These are phyloP conservation scores for Glycine tomentella DNA, from an alignment of 306 rosid species.

Conservation along the genomic window DNA sequence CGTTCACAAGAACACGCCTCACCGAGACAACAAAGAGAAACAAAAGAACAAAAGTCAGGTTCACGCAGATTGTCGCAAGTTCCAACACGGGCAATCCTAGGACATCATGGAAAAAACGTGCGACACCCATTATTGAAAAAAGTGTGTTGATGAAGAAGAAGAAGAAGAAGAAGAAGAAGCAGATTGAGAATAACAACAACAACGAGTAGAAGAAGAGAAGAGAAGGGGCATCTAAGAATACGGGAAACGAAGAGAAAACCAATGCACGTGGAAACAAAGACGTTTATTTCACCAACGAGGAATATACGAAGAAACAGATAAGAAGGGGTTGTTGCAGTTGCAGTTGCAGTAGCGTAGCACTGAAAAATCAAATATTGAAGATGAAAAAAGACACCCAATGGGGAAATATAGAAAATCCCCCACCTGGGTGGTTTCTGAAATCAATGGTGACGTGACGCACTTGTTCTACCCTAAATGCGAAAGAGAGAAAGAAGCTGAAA, in stretches of 20 bases:
- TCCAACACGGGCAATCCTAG: slow-evolving; percentile 73
- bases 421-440: slow-evolving; percentile 47
- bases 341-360: too few relatives aligned
- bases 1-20: slow-evolving; percentile 54
- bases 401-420: slow-evolving; percentile 43
- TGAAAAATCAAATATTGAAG: slow-evolving; percentile 47
- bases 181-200: slow-evolving; percentile 37
- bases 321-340: neutral
- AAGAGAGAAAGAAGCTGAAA: neutral
- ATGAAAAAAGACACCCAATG: slow-evolving; percentile 26
- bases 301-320: neutral
- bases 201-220: slow-evolving; percentile 51
- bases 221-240: slow-evolving; percentile 66
- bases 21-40: slow-evolving; percentile 69
- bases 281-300: slow-evolving; percentile 45
- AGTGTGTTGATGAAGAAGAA: slow-evolving; percentile 41
- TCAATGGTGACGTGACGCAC: slow-evolving; percentile 18
- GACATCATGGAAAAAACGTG: slow-evolving; percentile 35
- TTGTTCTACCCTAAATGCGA: slow-evolving; percentile 33
- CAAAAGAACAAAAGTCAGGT: slow-evolving; percentile 64
- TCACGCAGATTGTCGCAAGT: slow-evolving; percentile 64
- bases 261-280: slow-evolving; percentile 61
- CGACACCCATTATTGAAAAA: slow-evolving; percentile 62
- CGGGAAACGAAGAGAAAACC: neutral
- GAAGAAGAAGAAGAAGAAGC: slow-evolving; percentile 27